phyloP scores from a whole-genome alignment of 2,329 filamentous ascomycete genomes.

The Aspergillus spinulosporus region DNA sequence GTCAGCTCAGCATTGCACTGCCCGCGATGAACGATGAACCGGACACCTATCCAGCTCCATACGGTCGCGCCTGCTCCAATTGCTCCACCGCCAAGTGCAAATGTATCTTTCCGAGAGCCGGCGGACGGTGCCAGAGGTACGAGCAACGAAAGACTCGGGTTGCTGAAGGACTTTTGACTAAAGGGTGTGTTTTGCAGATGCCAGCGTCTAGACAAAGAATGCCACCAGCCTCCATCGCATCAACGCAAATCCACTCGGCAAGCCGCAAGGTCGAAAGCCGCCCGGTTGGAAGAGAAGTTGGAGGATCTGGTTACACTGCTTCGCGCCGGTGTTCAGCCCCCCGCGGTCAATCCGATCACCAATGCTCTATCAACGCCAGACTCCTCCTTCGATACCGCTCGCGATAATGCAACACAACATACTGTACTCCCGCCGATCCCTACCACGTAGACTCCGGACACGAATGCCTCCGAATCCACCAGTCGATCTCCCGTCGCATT shows the following conservation, averaged over 20 bases:
- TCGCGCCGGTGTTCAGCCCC: background rate
- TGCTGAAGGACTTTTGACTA: background rate
- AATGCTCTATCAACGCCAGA: constrained; percentile 6
- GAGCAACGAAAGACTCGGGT: background rate
- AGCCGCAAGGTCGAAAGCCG: constrained; percentile 19
- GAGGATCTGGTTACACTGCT: constrained; percentile 32
- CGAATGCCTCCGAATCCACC: background rate
- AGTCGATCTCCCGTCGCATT: background rate
- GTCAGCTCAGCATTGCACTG: background rate
- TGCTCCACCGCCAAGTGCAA: constrained; percentile 29
- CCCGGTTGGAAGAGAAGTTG: constrained; percentile 30
- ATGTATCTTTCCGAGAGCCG: constrained; percentile 19
- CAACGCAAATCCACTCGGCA: constrained; percentile 29
- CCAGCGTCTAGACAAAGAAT: constrained; percentile 45
- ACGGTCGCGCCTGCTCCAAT: constrained; percentile 24
- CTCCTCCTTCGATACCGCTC: background rate
- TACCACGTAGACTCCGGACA: background rate
- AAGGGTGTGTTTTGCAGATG: constrained; percentile 34
- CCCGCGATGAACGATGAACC: background rate
- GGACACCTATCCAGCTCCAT: constrained; percentile 12
- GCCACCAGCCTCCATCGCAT: constrained; percentile 38
- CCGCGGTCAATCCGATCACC: background rate
- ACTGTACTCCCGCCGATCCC: background rate
- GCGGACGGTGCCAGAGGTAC: constrained; percentile 16
- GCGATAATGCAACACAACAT: background rate